Conservation (phyloP, 225 moss, liverwort and hornwort genomes). For the Physcomitrium patens region DNA sequence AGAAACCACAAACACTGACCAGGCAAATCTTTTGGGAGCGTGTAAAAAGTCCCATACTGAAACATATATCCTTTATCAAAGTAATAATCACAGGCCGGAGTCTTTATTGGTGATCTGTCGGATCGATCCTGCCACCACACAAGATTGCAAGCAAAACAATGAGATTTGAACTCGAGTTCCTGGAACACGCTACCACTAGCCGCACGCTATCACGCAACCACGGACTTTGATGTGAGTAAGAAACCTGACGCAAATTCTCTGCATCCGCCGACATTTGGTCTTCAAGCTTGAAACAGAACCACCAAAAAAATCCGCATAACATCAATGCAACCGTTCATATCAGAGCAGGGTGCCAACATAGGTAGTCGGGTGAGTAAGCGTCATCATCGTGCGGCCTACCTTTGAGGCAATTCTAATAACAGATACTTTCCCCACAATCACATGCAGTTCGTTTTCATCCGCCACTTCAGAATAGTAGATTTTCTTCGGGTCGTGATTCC, state of each 20-base stretch:
- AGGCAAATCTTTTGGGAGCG: slow-evolving; percentile 73
- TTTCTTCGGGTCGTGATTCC: slow-evolving; percentile 60
- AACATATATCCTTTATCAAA: slow-evolving; percentile 88
- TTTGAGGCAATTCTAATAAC: slow-evolving; percentile 71
- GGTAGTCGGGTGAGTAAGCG: neutral
- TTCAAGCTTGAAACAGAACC: too few species aligned
- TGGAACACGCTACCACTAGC: neutral
- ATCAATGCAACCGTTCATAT: neutral
- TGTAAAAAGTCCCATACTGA: slow-evolving; percentile 79
- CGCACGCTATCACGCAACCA: neutral
- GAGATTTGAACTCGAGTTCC: neutral
- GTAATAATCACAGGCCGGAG: slow-evolving; percentile 77
- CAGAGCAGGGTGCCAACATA: neutral
- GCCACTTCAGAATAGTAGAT: slow-evolving; percentile 74
- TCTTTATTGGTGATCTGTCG: slow-evolving; percentile 35
- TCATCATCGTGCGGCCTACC: slow-evolving; percentile 36
- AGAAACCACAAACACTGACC: slow-evolving; percentile 27
- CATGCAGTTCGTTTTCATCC: slow-evolving; percentile 83
- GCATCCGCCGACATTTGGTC: too few species aligned
- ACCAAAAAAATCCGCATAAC: too few species aligned
- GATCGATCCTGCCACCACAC: slow-evolving; percentile 55
- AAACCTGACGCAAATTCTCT: too few species aligned
- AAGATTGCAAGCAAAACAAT: slow-evolving; percentile 2
- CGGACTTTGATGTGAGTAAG: too few species aligned
- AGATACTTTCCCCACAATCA: slow-evolving; percentile 68